A percentile compares a stretch with the other conserved stretches of the same genome.
Evolutionary conservation across 2,329 filamentous ascomycete species (phyloP).

Genomic region (Colletotrichum sp.): DNA sequence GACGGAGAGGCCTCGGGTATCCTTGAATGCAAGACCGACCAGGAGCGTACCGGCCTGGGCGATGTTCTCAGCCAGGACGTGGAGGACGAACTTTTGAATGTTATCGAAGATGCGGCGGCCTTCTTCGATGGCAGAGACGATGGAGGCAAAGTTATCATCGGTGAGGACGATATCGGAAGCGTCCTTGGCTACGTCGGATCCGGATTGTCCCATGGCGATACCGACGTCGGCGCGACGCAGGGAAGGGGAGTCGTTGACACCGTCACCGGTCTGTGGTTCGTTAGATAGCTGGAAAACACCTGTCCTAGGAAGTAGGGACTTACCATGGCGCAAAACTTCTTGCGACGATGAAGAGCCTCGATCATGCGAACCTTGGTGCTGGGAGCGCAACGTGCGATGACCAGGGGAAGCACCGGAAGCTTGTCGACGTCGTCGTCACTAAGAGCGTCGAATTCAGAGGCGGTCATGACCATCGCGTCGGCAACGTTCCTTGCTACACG

Average conservation of each 20-base stretch:
- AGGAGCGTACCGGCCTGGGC: slow-evolving; percentile 67
- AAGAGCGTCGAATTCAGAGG: slow-evolving; percentile 64
- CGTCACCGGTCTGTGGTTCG: slow-evolving; percentile 61
- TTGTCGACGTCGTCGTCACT: slow-evolving; percentile 63
- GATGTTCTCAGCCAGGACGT: slow-evolving; percentile 66
- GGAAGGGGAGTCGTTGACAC: slow-evolving; percentile 69
- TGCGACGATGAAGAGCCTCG: slow-evolving; percentile 68
- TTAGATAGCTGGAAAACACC: neutral
- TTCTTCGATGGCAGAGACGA: slow-evolving; percentile 68
- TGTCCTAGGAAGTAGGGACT: neutral
- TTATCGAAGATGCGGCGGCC: slow-evolving; percentile 71
- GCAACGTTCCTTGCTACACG: slow-evolving; percentile 52
- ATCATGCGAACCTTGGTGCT: slow-evolving; percentile 70
- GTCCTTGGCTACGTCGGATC: slow-evolving; percentile 67
- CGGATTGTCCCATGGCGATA: slow-evolving; percentile 69
- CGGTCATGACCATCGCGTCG: slow-evolving; percentile 63
- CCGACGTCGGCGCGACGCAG: slow-evolving; percentile 69
- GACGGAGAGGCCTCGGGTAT: slow-evolving; percentile 61
- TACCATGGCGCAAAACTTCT: slow-evolving; percentile 61
- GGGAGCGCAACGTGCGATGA: slow-evolving; percentile 69
- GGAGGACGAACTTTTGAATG: slow-evolving; percentile 68
- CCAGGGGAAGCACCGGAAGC: slow-evolving; percentile 63
- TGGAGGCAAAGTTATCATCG: slow-evolving; percentile 70
- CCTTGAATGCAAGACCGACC: slow-evolving; percentile 70
- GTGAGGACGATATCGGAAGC: slow-evolving; percentile 67